Evolutionary conservation across 768 basidiomycete species (phyloP).

Genomic region (Agaricus blazei): DNA sequence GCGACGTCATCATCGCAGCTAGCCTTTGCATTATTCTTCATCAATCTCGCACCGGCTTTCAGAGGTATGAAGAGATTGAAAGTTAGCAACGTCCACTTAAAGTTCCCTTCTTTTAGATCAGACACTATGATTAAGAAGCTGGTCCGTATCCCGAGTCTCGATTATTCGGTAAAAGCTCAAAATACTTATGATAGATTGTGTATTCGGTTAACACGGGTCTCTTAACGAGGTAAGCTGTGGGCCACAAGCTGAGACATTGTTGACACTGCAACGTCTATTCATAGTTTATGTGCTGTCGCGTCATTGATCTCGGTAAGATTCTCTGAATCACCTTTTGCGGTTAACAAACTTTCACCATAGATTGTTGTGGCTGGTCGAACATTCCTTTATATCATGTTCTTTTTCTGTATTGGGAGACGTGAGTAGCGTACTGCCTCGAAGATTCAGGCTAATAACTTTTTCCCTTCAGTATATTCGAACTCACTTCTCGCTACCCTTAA

Average conservation of each 20-base stretch:
- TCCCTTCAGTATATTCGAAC: constrained; percentile 48
- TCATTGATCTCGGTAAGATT: constrained; percentile 46
- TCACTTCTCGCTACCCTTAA: constrained; percentile 59
- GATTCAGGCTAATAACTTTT: background rate
- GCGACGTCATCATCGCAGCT: constrained; percentile 42
- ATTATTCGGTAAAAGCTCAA: background rate
- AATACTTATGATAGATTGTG: constrained; percentile 26
- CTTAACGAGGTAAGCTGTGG: constrained; percentile 28
- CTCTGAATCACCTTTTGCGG: background rate
- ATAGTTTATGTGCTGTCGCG: constrained; percentile 47
- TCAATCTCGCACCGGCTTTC: constrained; percentile 44
- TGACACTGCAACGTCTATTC: constrained; percentile 2
- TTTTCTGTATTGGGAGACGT: constrained; percentile 56
- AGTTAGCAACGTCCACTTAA: background rate
- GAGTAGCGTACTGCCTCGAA: constrained; percentile 20
- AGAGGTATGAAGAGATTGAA: constrained; percentile 21
- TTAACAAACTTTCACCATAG: constrained; percentile 21
- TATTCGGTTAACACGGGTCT: constrained; percentile 41
- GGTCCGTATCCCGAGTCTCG: constrained; percentile 16
- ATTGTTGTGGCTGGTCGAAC: constrained; percentile 42
- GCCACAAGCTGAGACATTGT: background rate
- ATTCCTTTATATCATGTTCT: constrained; percentile 56
- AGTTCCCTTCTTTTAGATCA: constrained; percentile 21
- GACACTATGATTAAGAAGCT: constrained; percentile 45
- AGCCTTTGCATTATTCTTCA: constrained; percentile 37